phyloP scores from a whole-genome alignment of 2,329 filamentous ascomycete species.

The Metarhizium robertsii region DNA sequence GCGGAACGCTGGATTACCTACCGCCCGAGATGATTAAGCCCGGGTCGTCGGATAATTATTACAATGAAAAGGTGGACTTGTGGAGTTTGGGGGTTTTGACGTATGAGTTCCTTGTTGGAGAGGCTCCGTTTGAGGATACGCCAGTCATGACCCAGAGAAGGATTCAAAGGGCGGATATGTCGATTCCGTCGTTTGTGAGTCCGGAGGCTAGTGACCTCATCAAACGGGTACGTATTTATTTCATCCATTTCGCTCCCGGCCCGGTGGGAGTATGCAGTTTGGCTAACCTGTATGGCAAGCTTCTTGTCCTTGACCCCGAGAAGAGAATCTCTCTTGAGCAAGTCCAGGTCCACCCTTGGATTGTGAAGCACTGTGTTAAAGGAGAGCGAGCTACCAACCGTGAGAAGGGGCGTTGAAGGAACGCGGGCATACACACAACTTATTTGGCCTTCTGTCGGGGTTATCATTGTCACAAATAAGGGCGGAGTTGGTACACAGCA shows the following conservation, averaged over 20 bases:
- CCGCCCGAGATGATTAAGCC: slow-evolving; percentile 95
- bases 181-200: slow-evolving; percentile 82
- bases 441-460: slow-evolving; percentile 6
- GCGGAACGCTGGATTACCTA: slow-evolving; percentile 93
- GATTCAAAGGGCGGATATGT: slow-evolving; percentile 86
- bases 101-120: slow-evolving; percentile 92
- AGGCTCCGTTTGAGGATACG: slow-evolving; percentile 94
- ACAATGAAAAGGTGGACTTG: slow-evolving; percentile 90
- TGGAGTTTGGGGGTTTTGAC: slow-evolving; percentile 94
- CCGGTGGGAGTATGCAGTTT: background rate
- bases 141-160: slow-evolving; percentile 88
- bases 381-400: slow-evolving; percentile 43
- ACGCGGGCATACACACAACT: slow-evolving; percentile 10
- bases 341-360: slow-evolving; percentile 88
- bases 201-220: slow-evolving; percentile 87
- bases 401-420: slow-evolving; percentile 29
- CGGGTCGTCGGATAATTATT: slow-evolving; percentile 73
- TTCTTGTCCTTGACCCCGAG: slow-evolving; percentile 86
- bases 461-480: slow-evolving; percentile 1
- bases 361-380: slow-evolving; percentile 83
- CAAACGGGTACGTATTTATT: slow-evolving; percentile 56
- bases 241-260: background rate
- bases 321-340: slow-evolving; percentile 87
- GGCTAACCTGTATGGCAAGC: slow-evolving; percentile 36
- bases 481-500: slow-evolving; percentile 7